Base-by-base conservation (phyloP, 2,329 filamentous ascomycete genomes). In the Phialophora tarda region DNA sequence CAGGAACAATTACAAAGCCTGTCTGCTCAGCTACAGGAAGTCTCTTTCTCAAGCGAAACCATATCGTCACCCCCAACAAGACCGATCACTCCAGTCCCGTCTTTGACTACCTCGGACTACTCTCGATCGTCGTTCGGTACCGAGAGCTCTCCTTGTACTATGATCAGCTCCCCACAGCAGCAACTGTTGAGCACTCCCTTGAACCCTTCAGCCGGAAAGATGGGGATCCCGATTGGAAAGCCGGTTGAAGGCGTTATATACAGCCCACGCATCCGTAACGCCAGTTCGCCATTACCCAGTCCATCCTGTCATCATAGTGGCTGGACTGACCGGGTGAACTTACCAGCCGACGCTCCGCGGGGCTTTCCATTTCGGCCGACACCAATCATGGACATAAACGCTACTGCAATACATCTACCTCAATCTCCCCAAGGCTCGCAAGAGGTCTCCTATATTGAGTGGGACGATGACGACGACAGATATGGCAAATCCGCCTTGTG, bases 361-460 rank as follows among this genome's bases (percentile, higher is more conserved):
- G 8, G 12, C 11, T 32, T 24, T 14, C 30, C 12, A 30, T 41
- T 8, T 24, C n/a, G 14, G 14, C 48, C 41, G 21, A 12, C 47
- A 24, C 51, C 34, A 30, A 48, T 62, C 2, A 30, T 44, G 8
- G 53, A 55, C 17, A 5, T 57, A 0, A 38, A n/a, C 24, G 28
- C 21, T 24, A 34, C 44, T 14, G 17, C 26, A 5, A 56, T 47
- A 12, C 53, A 62, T n/a, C 30, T 41, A 32, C 59, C 65, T 53
- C 54, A 58, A 17, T 3, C 24, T 17, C 24, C 38, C 10, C 4
- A 14, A n/a, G 1, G 30, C 11, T 32, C 48, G 11, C 38, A 57
- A 17, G 69, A 69, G 58, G 63, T 68, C 23, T 71, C 69, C n/a
- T 71, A 60, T 41, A 69, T 71, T 21, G 69, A 71, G 4, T 71